These are phyloP conservation scores for Vicia villosa DNA, from an alignment of 306 rosid genomes.

Conservation along the genomic window DNA sequence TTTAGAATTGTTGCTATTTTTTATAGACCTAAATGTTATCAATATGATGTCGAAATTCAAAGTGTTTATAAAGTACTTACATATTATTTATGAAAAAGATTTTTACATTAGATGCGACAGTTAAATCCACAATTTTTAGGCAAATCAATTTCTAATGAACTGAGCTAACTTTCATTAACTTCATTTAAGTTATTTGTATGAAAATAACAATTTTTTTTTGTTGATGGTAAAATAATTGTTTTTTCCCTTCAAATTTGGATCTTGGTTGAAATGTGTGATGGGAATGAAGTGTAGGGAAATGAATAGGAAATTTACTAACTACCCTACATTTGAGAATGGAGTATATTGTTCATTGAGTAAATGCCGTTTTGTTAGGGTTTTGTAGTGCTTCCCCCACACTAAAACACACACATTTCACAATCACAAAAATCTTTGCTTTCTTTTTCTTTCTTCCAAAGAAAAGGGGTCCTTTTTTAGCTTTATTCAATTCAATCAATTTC, in stretches of 20 bases:
- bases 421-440: background rate
- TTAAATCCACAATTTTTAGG: too few relatives aligned
- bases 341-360: conserved; percentile 54
- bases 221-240: too few relatives aligned
- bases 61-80: too few relatives aligned
- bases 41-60: too few relatives aligned
- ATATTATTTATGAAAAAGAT: too few relatives aligned
- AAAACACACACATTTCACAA: background rate
- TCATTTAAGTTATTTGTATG: too few relatives aligned
- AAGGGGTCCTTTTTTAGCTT: background rate
- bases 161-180: too few relatives aligned
- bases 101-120: too few relatives aligned
- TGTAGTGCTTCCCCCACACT: conserved; percentile 42
- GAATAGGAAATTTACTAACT: conserved; percentile 44
- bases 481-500: background rate
- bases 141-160: too few relatives aligned
- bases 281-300: conserved; percentile 46
- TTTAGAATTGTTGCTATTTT: too few relatives aligned
- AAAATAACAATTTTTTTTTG: too few relatives aligned
- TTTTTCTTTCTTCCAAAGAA: conserved; percentile 7
- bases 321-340: conserved; percentile 55
- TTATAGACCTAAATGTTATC: too few relatives aligned
- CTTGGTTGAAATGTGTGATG: conserved; percentile 56
- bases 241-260: conserved; percentile 57
- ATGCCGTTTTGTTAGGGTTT: conserved; percentile 75